These are phyloP conservation scores for Tolypocladium amazonense DNA, from an alignment of 2,329 filamentous ascomycete species.

Conservation along the genomic window DNA sequence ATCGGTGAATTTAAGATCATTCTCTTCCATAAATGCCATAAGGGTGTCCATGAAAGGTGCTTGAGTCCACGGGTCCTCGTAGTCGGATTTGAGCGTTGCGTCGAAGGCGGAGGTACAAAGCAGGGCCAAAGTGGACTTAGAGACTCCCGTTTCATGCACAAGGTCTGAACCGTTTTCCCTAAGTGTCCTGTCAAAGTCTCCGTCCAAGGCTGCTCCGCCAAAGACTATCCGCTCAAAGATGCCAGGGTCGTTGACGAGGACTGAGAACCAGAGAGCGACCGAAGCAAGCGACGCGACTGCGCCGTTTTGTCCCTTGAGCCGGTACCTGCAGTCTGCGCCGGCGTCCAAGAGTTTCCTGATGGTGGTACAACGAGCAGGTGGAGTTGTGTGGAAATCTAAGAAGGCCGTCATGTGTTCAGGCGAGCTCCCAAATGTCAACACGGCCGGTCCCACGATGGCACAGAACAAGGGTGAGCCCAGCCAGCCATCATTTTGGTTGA, in stretches of 20 bases:
- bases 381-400: constrained; percentile 5
- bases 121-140: neutral
- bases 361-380: constrained; percentile 7
- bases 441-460: constrained; percentile 19
- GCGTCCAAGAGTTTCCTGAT: constrained; percentile 12
- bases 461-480: constrained; percentile 23
- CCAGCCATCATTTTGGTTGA: constrained; percentile 13
- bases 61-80: neutral
- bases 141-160: constrained; percentile 2
- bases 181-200: constrained; percentile 8
- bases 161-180: constrained; percentile 3
- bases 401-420: constrained; percentile 12
- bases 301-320: constrained; percentile 8
- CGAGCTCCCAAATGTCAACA: constrained; percentile 8
- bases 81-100: neutral
- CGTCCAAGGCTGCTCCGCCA: constrained; percentile 8
- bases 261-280: constrained; percentile 15
- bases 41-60: constrained; percentile 4
- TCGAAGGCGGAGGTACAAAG: neutral
- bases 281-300: constrained; percentile 10
- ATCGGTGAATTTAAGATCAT: constrained; percentile 4
- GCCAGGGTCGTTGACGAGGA: constrained; percentile 11
- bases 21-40: constrained; percentile 4
- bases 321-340: constrained; percentile 9
- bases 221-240: constrained; percentile 12